These are phyloP conservation scores for Solidago caesia DNA, from an alignment of 129 eudicot species.

Conservation along the genomic window DNA sequence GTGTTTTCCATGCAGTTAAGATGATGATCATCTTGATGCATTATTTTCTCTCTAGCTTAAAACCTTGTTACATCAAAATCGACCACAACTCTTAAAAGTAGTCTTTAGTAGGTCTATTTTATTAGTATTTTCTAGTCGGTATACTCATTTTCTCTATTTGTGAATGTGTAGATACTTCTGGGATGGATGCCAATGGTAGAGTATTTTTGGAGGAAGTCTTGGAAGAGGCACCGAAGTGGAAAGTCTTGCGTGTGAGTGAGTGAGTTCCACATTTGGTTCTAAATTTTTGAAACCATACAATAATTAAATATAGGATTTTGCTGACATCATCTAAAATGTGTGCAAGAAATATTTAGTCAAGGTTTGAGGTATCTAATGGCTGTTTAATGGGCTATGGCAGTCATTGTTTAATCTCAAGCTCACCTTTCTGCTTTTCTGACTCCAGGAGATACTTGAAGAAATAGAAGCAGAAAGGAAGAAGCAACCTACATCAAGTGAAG, in stretches of 20 bases:
- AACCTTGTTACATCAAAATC: conserved; percentile 7
- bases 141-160: conserved; percentile 20
- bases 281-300: background rate
- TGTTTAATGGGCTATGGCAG: conserved; percentile 1
- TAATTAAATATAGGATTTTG: conserved; percentile 13
- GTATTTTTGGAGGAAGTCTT: conserved; percentile 69
- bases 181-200: conserved; percentile 34
- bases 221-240: conserved; percentile 99
- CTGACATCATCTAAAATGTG: background rate
- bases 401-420: conserved; percentile 1
- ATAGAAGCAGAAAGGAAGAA: conserved; percentile 76
- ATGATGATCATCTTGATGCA: background rate
- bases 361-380: background rate
- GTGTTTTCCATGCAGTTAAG: background rate
- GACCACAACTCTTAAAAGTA: background rate
- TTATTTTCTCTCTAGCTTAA: background rate
- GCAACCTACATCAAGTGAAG: conserved; percentile 48
- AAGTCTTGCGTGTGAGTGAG: conserved; percentile 99
- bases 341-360: background rate
- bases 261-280: conserved; percentile 47
- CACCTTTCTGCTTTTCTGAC: conserved; percentile 3
- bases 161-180: conserved; percentile 35
- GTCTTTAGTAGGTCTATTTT: background rate
- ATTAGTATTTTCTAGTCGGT: conserved; percentile 9
- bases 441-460: conserved; percentile 88